phyloP scores from a whole-genome alignment of 2,329 filamentous ascomycete genomes.

The Apiospora phragmitis region DNA sequence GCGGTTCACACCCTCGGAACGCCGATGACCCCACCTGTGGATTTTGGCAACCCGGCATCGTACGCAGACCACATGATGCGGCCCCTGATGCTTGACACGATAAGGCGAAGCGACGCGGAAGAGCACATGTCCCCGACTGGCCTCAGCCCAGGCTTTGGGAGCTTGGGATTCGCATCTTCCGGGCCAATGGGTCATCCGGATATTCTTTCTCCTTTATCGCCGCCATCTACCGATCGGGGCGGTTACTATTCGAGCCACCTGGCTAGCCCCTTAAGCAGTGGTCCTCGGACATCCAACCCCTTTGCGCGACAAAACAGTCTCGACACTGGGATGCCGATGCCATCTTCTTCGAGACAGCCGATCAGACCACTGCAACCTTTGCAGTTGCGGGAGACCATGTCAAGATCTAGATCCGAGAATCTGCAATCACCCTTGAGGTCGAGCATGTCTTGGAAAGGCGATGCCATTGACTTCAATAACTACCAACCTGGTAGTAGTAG shows the following conservation, averaged over 20 bases:
- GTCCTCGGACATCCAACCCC: slow-evolving; percentile 51
- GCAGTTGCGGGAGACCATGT: slow-evolving; percentile 58
- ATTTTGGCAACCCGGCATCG: slow-evolving; percentile 46
- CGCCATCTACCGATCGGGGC: slow-evolving; percentile 56
- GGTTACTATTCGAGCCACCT: slow-evolving; percentile 49
- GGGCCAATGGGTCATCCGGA: slow-evolving; percentile 52
- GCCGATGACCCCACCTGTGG: slow-evolving; percentile 49
- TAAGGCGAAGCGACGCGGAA: slow-evolving; percentile 63
- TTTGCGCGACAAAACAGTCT: slow-evolving; percentile 52
- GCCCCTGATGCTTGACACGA: slow-evolving; percentile 67
- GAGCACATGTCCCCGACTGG: slow-evolving; percentile 67
- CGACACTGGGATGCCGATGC: slow-evolving; percentile 46
- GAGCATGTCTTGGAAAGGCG: slow-evolving; percentile 65
- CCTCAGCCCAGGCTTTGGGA: slow-evolving; percentile 67
- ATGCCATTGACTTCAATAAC: slow-evolving; percentile 55
- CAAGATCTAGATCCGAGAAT: slow-evolving; percentile 56
- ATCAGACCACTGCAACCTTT: slow-evolving; percentile 58
- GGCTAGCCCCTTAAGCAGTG: slow-evolving; percentile 46
- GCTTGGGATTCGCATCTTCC: slow-evolving; percentile 62
- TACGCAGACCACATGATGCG: slow-evolving; percentile 65
- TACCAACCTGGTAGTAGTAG: slow-evolving; percentile 49
- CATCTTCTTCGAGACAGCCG: slow-evolving; percentile 42
- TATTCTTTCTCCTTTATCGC: slow-evolving; percentile 58
- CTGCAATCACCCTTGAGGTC: slow-evolving; percentile 59
- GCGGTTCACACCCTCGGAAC: slow-evolving; percentile 55